phyloP scores from a whole-genome alignment of 345 rosid species.

The Adansonia digitata region DNA sequence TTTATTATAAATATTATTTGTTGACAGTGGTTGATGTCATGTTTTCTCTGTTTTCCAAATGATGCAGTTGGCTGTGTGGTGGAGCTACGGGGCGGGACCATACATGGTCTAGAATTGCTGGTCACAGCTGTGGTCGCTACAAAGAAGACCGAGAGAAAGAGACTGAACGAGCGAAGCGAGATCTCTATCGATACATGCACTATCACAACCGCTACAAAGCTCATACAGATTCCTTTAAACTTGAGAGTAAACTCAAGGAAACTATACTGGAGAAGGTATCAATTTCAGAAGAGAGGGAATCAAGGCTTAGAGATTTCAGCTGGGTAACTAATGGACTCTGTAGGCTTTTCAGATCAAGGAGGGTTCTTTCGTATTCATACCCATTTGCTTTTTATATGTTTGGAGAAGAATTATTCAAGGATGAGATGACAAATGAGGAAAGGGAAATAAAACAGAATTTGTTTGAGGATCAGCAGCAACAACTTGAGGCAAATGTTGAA shows the following conservation, averaged over 20 bases:
- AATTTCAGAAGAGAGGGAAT: constrained; percentile 53
- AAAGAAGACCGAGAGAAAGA: constrained; percentile 56
- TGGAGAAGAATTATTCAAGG: constrained; percentile 81
- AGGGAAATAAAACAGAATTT: constrained; percentile 68
- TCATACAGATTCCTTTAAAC: constrained; percentile 72
- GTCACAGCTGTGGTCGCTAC: constrained; percentile 90
- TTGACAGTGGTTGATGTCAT: neutral
- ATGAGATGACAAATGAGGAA: constrained; percentile 61
- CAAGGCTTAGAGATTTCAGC: constrained; percentile 59
- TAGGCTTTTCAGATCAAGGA: constrained; percentile 76
- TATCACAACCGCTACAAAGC: constrained; percentile 82
- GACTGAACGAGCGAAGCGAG: constrained; percentile 68
- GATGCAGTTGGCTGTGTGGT: constrained; percentile 87
- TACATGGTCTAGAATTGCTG: constrained; percentile 61
- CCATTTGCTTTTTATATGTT: constrained; percentile 91
- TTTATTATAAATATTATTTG: too few species aligned
- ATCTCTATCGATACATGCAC: constrained; percentile 74
- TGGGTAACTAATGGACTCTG: constrained; percentile 75
- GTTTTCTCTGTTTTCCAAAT: constrained; percentile 3
- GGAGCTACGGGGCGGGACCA: constrained; percentile 80
- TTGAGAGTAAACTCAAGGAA: constrained; percentile 69
- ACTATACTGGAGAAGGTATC: constrained; percentile 48
- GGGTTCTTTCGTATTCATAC: constrained; percentile 76
- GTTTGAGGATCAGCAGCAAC: constrained; percentile 97
- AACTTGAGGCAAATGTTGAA: constrained; percentile 87